Evolutionary conservation across 495 filamentous ascomycete species (phyloP).

Genomic region (Pseudevernia furfuracea): DNA sequence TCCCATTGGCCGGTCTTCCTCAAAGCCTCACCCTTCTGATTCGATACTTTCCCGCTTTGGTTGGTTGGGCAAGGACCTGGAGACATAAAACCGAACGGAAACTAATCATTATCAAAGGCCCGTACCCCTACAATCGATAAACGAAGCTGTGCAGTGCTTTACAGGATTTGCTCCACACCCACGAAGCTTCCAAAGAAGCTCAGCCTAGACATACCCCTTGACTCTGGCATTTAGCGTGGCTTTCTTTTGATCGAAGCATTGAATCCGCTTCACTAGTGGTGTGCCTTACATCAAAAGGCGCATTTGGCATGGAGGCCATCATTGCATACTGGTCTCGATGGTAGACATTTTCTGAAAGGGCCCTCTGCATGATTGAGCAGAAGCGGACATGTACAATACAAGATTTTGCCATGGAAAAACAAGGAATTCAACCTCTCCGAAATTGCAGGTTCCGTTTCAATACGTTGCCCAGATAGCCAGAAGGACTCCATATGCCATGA

Average conservation of each 20-base stretch:
- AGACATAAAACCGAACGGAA: neutral
- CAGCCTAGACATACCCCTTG: neutral
- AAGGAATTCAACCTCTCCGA: neutral
- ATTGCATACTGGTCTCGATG: neutral
- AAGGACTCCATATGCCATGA: neutral
- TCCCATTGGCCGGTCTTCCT: neutral
- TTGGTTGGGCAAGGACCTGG: neutral
- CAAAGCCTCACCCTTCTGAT: neutral
- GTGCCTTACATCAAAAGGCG: neutral
- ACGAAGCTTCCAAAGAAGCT: neutral
- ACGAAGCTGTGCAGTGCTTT: neutral
- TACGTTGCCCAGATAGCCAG: neutral
- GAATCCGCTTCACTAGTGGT: neutral
- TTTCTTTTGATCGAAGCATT: neutral
- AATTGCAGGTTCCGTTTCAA: neutral
- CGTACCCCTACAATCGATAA: slow-evolving; percentile 14
- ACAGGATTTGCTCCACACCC: no score
- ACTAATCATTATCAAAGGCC: slow-evolving; percentile 2
- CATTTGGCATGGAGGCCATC: neutral
- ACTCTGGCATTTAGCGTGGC: neutral
- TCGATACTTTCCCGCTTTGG: no score
- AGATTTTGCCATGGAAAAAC: neutral
- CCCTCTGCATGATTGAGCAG: neutral
- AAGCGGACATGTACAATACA: neutral
- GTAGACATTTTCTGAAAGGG: neutral